phyloP scores from a whole-genome alignment of 2,329 filamentous ascomycete genomes.

The Monilinia polystroma region DNA sequence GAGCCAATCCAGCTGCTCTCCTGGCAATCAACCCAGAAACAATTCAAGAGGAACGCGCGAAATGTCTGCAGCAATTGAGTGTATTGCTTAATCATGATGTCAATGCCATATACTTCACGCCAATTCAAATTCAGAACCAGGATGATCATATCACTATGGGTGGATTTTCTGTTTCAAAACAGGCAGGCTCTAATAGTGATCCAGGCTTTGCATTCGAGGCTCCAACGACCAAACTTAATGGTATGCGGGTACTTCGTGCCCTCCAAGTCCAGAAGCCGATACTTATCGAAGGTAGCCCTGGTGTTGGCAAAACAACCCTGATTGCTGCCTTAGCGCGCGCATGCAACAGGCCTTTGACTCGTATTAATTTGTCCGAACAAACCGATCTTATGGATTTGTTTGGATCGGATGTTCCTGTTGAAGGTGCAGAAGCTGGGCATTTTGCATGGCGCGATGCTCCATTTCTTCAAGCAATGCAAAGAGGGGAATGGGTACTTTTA shows the following conservation, averaged over 20 bases:
- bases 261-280: conserved; percentile 89
- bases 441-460: conserved; percentile 96
- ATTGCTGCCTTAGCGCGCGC: conserved; percentile 79
- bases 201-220: conserved; percentile 77
- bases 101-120: conserved; percentile 60
- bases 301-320: conserved; percentile 95
- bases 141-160: conserved; percentile 64
- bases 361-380: conserved; percentile 97
- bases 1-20: conserved; percentile 89
- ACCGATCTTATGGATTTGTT: conserved; percentile 98
- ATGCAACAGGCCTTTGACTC: conserved; percentile 77
- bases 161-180: conserved; percentile 65
- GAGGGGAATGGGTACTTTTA: conserved; percentile 91
- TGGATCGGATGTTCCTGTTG: conserved; percentile 91
- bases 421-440: conserved; percentile 84
- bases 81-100: conserved; percentile 65
- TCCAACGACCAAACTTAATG: conserved; percentile 85
- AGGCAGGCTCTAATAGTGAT: conserved; percentile 50
- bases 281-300: conserved; percentile 92
- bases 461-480: conserved; percentile 95
- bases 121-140: conserved; percentile 57
- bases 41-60: conserved; percentile 67
- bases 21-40: conserved; percentile 69
- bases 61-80: conserved; percentile 71
- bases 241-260: conserved; percentile 85